Evolutionary conservation across 2,329 filamentous ascomycete genomes (phyloP).

Genomic region (Fusarium clavum): DNA sequence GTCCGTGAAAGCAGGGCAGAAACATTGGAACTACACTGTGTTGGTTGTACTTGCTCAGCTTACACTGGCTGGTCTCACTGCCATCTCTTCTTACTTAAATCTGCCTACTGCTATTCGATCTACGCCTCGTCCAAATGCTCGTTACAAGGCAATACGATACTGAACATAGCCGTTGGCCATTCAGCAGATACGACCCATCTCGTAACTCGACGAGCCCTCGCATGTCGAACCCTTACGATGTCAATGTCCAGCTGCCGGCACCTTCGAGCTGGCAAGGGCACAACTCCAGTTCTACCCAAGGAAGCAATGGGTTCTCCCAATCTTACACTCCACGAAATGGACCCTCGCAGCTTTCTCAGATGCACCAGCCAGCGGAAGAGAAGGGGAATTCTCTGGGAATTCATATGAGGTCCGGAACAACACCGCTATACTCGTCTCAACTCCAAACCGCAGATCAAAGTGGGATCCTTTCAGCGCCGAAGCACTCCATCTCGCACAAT

Average conservation of each 20-base stretch:
- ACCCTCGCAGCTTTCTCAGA: constrained; percentile 24
- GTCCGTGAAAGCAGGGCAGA: constrained; percentile 27
- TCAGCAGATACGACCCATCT: constrained; percentile 63
- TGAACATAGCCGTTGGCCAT: constrained; percentile 67
- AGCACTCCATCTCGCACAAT: constrained; percentile 10
- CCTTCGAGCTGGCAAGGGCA: constrained; percentile 69
- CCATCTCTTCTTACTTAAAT: constrained; percentile 24
- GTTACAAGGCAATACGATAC: constrained; percentile 65
- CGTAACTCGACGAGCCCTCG: constrained; percentile 61
- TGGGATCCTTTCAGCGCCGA: constrained; percentile 12
- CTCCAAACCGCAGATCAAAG: constrained; percentile 9
- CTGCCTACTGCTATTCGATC: constrained; percentile 11
- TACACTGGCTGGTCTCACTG: constrained; percentile 22
- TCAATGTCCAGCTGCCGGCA: constrained; percentile 59
- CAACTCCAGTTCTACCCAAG: constrained; percentile 62
- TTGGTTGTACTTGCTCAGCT: constrained; percentile 31
- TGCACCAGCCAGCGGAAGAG: constrained; percentile 50
- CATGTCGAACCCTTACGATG: constrained; percentile 68
- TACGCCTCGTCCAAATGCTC: constrained; percentile 55
- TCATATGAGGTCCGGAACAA: constrained; percentile 69
- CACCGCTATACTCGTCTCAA: constrained; percentile 16
- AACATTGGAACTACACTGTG: constrained; percentile 37
- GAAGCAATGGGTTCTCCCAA: constrained; percentile 59
- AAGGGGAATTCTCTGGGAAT: constrained; percentile 66
- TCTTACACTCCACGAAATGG: constrained; percentile 58